Evolutionary conservation across 345 rosid species (phyloP).

Genomic region (Arabis alpina): DNA sequence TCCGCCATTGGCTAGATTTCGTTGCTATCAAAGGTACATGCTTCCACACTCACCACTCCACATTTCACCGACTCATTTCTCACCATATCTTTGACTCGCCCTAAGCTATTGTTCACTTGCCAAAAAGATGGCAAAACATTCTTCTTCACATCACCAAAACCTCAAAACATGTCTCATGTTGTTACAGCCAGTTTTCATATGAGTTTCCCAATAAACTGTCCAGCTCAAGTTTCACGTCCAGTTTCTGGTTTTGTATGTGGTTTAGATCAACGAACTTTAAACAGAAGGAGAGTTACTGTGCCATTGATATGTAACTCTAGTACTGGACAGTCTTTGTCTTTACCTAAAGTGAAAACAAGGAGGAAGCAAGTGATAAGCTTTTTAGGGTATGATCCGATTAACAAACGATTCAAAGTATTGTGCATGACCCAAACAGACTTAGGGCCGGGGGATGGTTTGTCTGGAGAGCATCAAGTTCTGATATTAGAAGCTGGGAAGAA

Average conservation of each 20-base stretch:
- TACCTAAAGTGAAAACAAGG: conserved; percentile 12
- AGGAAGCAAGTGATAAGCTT: not conserved
- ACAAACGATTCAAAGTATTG: conserved; percentile 6
- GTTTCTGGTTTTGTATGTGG: conserved; percentile 23
- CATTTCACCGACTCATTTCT: not conserved
- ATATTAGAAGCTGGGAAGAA: not conserved
- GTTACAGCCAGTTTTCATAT: not conserved
- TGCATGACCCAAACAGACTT: not conserved
- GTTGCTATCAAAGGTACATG: conserved; percentile 5
- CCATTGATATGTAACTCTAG: conserved; percentile 29
- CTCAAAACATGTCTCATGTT: not conserved
- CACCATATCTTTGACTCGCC: conserved; percentile 3
- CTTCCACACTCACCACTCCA: not conserved
- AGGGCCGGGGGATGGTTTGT: too few relatives aligned
- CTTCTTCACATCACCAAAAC: conserved; percentile 20
- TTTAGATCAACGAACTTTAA: not conserved
- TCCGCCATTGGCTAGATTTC: conserved; percentile 18
- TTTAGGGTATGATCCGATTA: conserved; percentile 23
- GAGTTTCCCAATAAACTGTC: not conserved
- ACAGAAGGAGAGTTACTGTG: not conserved
- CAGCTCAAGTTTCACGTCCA: not conserved
- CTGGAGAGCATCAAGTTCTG: conserved; percentile 28
- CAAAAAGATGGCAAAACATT: not conserved
- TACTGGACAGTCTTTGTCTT: conserved; percentile 1
- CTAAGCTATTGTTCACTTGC: conserved; percentile 4